These are phyloP conservation scores for Torulaspora maleeae DNA, from an alignment of 805 yeast genomes.

Conservation along the genomic window DNA sequence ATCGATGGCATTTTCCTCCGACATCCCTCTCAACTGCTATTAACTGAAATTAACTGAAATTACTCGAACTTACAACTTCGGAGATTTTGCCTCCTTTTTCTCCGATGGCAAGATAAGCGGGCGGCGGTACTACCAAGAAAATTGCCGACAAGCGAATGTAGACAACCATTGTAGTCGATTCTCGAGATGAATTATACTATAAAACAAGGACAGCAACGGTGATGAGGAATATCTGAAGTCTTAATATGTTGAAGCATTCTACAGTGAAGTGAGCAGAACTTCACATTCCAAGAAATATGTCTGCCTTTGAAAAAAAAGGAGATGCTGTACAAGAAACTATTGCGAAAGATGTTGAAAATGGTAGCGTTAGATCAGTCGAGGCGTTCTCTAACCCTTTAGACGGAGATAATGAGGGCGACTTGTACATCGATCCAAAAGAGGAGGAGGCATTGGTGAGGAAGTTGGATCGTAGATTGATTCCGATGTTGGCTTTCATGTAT, in stretches of 20 bases:
- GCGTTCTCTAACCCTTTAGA: slow-evolving; percentile 6
- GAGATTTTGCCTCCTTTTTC: neutral
- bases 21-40: neutral
- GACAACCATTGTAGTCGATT: neutral
- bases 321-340: slow-evolving; percentile 2
- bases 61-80: neutral
- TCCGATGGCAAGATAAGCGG: slow-evolving; percentile 3
- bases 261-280: too few relatives aligned
- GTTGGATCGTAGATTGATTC: slow-evolving; percentile 33
- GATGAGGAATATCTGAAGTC: neutral
- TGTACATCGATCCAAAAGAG: slow-evolving; percentile 15
- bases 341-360: slow-evolving; percentile 4
- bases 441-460: slow-evolving; percentile 29
- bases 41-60: neutral
- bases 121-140: neutral
- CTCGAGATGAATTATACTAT: neutral
- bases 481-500: slow-evolving; percentile 34
- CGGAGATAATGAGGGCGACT: slow-evolving; percentile 1
- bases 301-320: slow-evolving; percentile 1
- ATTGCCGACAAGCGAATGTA: neutral
- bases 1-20: neutral
- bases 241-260: too few relatives aligned
- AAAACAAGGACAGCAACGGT: neutral
- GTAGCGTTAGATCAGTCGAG: slow-evolving; percentile 8
- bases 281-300: neutral